Evolutionary conservation across 192 early-diverging fungal genomes (phyloP), one percentile per base, ranked within the genome.

Genomic region (Polychytrium aggregatum): DNA sequence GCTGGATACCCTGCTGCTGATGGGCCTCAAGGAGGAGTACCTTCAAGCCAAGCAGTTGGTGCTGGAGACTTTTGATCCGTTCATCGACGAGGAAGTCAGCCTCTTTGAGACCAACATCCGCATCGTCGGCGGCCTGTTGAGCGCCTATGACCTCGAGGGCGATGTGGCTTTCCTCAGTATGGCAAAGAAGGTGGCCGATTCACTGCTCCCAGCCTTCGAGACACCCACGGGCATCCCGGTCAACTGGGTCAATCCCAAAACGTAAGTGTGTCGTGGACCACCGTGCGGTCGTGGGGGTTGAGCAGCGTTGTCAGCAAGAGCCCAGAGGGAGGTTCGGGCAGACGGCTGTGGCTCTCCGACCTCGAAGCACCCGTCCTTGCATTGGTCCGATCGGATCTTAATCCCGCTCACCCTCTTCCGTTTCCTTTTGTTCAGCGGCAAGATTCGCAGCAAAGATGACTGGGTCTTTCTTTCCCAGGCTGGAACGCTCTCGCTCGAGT

Each of bases 101-200:
- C 83, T 92, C 11, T 95, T 95, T 64, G 91, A 95, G 56, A 72
- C 82, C 21, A 90, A 83, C 42, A 95, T 95, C 48, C 67, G 91
- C 25, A 74, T 84, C 37, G 62, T 95, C 1, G 91, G 91, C 35
- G 69, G 64, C 2, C 68, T 95, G 41, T 57, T 95, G 9, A 73
- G 73, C 38, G 83, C 87, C 1, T 88, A 84, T 43, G 77, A 89
- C 54, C 56, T 89, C 30, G 79, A 82, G 6, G 72, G 76, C 0
- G 82, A 86, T 42, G 48, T 53, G 4, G 34, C 80, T 38, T 63
- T 90, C 34, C 50, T 93, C 46, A 46, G 57, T 0, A 40, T 84
- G 50, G 88, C 88, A 0, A 47, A 70, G 21, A 86, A 89, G 50
- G 50, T 97, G 35, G 92, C 74, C 1, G 70, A 87, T 40, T 60